A percentile compares a stretch with the other conserved stretches of the same genome.
Conservation (phyloP, 2,329 filamentous ascomycete genomes). For the Cercospora sojina region DNA sequence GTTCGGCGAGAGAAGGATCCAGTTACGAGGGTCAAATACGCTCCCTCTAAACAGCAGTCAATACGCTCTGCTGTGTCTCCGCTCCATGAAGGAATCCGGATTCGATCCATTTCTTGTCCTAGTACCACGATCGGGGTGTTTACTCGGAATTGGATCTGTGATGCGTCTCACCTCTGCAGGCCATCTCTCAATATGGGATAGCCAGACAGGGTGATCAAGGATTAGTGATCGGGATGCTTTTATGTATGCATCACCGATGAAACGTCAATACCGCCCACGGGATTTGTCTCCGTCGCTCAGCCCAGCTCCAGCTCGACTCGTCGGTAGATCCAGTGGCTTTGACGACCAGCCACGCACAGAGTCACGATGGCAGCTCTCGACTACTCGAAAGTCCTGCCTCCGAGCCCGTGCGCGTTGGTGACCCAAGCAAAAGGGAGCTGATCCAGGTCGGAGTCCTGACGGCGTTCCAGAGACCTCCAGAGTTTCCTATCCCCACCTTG, state of each 20-base stretch:
- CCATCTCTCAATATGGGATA: slow-evolving; percentile 3
- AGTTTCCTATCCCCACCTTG: background rate
- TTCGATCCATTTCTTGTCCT: background rate
- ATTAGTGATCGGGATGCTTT: background rate
- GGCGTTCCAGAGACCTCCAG: background rate
- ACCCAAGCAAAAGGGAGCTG: background rate
- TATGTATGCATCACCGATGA: background rate
- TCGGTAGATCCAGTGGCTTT: background rate
- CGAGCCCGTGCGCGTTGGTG: background rate
- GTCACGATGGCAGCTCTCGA: background rate
- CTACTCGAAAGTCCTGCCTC: background rate
- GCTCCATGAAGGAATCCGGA: background rate
- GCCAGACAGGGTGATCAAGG: slow-evolving; percentile 3
- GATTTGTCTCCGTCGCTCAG: background rate
- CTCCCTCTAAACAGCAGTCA: background rate
- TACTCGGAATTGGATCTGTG: background rate
- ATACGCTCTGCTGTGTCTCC: slow-evolving; percentile 4
- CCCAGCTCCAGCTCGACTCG: background rate
- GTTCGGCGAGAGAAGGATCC: background rate
- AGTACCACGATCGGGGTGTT: background rate
- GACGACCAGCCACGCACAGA: background rate
- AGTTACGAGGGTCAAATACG: background rate
- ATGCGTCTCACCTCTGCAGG: slow-evolving; percentile 3
- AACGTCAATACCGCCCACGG: background rate
- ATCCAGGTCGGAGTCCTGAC: background rate